Evolutionary conservation across 306 rosid genomes (phyloP).

Genomic region (Cucumis sativus): DNA sequence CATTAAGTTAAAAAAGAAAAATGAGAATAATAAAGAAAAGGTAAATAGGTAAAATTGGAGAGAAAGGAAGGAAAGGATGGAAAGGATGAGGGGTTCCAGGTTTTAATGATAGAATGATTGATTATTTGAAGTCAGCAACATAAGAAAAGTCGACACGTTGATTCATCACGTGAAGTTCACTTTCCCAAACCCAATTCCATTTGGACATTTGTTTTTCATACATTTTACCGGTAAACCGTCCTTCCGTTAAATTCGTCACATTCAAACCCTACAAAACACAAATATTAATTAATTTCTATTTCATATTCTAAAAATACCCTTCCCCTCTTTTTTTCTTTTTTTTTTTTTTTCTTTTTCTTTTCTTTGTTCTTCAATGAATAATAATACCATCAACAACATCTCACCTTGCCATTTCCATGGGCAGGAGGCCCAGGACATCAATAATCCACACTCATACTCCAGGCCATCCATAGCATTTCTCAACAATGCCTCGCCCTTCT

Average conservation of each 20-base stretch:
- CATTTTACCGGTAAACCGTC: slow-evolving; percentile 41
- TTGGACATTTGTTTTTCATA: not conserved
- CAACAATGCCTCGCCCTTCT: slow-evolving; percentile 17
- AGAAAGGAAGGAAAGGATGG: not conserved
- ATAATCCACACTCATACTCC: slow-evolving; percentile 22
- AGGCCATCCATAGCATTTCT: slow-evolving; percentile 26
- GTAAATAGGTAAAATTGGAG: not conserved
- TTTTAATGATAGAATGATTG: not conserved
- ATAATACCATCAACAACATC: not conserved
- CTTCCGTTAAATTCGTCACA: slow-evolving; percentile 49
- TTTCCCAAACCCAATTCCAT: not conserved
- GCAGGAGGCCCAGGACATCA: slow-evolving; percentile 12
- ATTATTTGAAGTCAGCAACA: not conserved
- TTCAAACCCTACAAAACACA: not conserved
- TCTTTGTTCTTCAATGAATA: not conserved
- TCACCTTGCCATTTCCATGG: slow-evolving; percentile 36
- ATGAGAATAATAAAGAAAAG: not conserved
- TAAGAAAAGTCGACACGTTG: not conserved
- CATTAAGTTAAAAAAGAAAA: too few relatives aligned
- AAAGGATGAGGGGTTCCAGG: not conserved
- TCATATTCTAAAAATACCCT: not conserved
- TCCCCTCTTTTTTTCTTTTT: not conserved
- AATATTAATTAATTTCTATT: not conserved
- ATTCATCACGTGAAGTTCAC: not conserved
- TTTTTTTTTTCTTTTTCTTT: not conserved